Conservation (phyloP, 306 rosid species). For the Vigna unguiculata region DNA sequence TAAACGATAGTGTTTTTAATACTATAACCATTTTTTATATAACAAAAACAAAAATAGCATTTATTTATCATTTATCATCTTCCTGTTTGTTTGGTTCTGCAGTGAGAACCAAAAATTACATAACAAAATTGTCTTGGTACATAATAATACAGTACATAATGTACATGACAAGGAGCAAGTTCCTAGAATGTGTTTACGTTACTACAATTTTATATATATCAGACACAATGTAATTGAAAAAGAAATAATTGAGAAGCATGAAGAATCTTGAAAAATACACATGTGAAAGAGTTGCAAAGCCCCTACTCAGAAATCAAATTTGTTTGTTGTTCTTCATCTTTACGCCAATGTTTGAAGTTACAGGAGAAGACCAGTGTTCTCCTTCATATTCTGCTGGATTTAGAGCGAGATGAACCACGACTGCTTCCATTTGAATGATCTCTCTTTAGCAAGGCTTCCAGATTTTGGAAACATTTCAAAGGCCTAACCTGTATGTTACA, state of each 20-base stretch:
- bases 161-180: slow-evolving; percentile 33
- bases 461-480: slow-evolving; percentile 78
- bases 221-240: slow-evolving; percentile 12
- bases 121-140: too few species aligned
- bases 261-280: slow-evolving; percentile 52
- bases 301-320: slow-evolving; percentile 33
- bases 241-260: neutral
- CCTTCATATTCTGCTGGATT: slow-evolving; percentile 49
- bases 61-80: neutral
- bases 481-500: slow-evolving; percentile 74
- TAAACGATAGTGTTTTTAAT: too few species aligned
- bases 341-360: slow-evolving; percentile 27
- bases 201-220: slow-evolving; percentile 37
- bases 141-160: too few species aligned
- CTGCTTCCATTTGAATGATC: slow-evolving; percentile 56
- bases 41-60: neutral
- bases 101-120: neutral
- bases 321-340: slow-evolving; percentile 35
- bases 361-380: slow-evolving; percentile 15
- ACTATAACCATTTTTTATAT: too few species aligned
- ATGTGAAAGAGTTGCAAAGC: slow-evolving; percentile 25
- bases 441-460: slow-evolving; percentile 78
- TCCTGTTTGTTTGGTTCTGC: neutral
- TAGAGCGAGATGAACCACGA: slow-evolving; percentile 69
- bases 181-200: slow-evolving; percentile 17